These are phyloP conservation scores for Closterium sp. DNA, from an alignment of 139 green algal genomes.

Conservation along the genomic window DNA sequence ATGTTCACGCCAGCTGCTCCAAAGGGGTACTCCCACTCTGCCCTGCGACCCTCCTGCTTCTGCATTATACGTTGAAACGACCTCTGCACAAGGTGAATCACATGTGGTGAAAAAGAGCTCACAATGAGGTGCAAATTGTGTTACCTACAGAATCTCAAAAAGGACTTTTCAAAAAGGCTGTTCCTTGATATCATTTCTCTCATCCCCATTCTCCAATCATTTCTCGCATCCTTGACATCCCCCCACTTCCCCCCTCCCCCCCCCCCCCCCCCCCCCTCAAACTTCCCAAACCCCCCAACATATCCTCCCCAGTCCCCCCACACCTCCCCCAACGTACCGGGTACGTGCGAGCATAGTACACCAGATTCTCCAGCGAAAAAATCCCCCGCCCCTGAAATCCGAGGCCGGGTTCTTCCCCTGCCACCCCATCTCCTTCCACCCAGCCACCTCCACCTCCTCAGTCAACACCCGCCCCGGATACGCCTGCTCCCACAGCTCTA, in stretches of 20 bases:
- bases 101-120: too few relatives aligned
- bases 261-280: background rate
- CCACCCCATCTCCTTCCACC: conserved; percentile 85
- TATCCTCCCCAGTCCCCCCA: background rate
- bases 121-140: too few relatives aligned
- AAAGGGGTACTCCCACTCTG: conserved; percentile 87
- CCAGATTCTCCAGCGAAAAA: conserved; percentile 75
- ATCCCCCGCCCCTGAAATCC: conserved; percentile 76
- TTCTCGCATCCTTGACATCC: too few relatives aligned
- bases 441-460: conserved; percentile 23
- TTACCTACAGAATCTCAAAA: too few relatives aligned
- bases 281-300: background rate
- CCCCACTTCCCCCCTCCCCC: background rate
- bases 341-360: conserved; percentile 68
- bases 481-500: conserved; percentile 29
- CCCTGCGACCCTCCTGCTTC: conserved; percentile 65
- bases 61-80: conserved; percentile 61
- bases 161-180: too few relatives aligned
- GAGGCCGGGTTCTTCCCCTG: conserved; percentile 71
- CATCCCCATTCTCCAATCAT: too few relatives aligned
- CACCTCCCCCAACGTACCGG: conserved; percentile 6
- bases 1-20: conserved; percentile 84
- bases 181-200: too few relatives aligned
- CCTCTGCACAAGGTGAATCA: too few relatives aligned
- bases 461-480: conserved; percentile 34